Base-by-base conservation (phyloP, 2,329 filamentous ascomycete genomes). In the Neonectria sp. region DNA sequence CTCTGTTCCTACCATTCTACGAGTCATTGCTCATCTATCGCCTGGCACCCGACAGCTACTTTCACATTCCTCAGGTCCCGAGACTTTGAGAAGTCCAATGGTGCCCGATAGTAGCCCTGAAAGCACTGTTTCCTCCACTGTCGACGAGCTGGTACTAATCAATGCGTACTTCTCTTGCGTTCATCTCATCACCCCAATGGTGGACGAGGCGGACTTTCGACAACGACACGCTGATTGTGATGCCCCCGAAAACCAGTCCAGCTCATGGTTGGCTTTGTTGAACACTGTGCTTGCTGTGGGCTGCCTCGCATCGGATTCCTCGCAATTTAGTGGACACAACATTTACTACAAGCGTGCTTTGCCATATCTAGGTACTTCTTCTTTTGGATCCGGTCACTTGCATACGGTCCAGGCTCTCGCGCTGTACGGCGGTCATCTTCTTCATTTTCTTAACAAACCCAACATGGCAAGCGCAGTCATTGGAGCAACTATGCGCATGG, bases 381-480 rank as follows among this genome's bases (percentile, higher is more conserved):
- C 88, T 24, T 88, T 93, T 64, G 91, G 90, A 5, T 91, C 67
- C 29, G 75, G 72, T 46, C 70, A 70, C 27, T 52, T 93, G 21
- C 91, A 94, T 78, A 91, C 89, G 0, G 86, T 93, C 3, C 92
- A 94, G 77, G 89, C 91, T 2, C 79, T 93, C 21, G 88, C 89
- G 4, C 84, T 94, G 40, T 89, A 93, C 77, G 91, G 91, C 51
- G 92, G 92, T 27, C 92, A 90, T 80, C 93, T 93, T 76, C 87
- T 93, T 63, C 92, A 93, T 78, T 93, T 93, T 75, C 88, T 92
- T 73, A 93, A 93, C 79, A 85, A 91, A 43, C 91, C 92, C 2
- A 93, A 93, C 75, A 91, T 93, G 82, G 92, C 91, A 33, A 92
- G 92, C 76, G 89, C 91, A 25, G 83, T 93, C 12, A 88, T 92